Base-by-base conservation (phyloP, 2,329 filamentous ascomycete species). In the Neofusicoccum kwambonambiense region DNA sequence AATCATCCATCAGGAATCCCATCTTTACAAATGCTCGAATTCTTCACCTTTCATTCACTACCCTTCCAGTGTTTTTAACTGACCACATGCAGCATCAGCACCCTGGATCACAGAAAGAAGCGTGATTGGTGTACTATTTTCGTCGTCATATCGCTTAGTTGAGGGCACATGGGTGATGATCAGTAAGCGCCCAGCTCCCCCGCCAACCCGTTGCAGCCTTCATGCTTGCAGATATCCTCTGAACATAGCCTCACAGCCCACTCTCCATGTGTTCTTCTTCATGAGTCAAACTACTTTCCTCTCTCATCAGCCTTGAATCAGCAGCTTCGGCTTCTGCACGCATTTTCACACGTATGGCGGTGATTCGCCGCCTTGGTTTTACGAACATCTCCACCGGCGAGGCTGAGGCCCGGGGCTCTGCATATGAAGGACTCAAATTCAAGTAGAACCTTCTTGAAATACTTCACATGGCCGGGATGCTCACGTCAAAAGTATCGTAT, bases 401-500 rank as follows among this genome's bases (percentile, higher is more conserved):
- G 41, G 41, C 41, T 44, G 41, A 44, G 12, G 41, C 8, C 35
- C 7, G 41, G 5, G 15, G 15, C 41, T 15, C 15, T 44, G 15
- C 13, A 6, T 6, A 11, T 15, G 41, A n/a, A 44, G 35, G 35
- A 8, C 41, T 15, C 6, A n/a, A 6, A n/a, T 44, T 44, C 41
- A 44, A 44, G 41, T 44, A 44, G 12, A 39, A 44, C 41, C 1
- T 15, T 44, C 41, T 44, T 12, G 2, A 8, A 44, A n/a, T 11
- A 11, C 6, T 15, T n/a, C 3, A 15, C 11, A n/a, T 15, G 41
- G 6, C 6, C n/a, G 41, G 15, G 15, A 44, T 39, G 22, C 50
- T 31, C 17, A 35, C 13, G 50, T 52, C 17, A n/a, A 42, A 56
- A 78, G 74, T 66, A 73, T 78, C 62, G 68, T 78, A 35, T 76